Percentiles rank a stretch among this genome's conserved stretches.
Evolutionary conservation across 208 protist genomes (phyloP).

Genomic region (Strigomonas culicis): DNA sequence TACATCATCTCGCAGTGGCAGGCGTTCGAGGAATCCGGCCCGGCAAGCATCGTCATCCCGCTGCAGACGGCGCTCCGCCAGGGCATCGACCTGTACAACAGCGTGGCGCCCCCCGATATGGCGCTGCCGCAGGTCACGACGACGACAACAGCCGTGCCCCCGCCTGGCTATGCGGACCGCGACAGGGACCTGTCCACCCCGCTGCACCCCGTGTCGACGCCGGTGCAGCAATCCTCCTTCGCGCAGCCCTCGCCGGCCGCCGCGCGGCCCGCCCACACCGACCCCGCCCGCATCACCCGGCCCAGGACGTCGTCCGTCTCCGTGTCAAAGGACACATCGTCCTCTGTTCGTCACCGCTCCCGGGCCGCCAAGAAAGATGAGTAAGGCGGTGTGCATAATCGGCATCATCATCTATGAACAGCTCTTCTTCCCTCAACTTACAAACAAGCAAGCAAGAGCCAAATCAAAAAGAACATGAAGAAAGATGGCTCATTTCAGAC

Average conservation of each 20-base stretch:
- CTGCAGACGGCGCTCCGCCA: constrained; percentile 19
- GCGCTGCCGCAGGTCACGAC: neutral
- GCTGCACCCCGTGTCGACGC: neutral
- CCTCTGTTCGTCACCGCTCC: neutral
- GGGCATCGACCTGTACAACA: neutral
- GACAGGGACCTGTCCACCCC: neutral
- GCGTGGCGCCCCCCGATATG: neutral
- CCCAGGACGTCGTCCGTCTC: neutral
- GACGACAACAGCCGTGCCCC: neutral
- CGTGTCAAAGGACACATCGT: neutral
- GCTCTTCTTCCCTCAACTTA: too few species aligned
- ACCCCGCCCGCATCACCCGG: neutral
- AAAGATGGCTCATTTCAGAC: too few species aligned
- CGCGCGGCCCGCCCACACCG: neutral
- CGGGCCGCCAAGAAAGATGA: neutral
- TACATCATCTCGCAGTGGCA: constrained; percentile 67
- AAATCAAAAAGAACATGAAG: too few species aligned
- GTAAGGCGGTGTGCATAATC: neutral
- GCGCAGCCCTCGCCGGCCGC: neutral
- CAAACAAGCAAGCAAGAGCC: too few species aligned
- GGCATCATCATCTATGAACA: too few species aligned
- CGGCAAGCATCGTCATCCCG: constrained; percentile 49
- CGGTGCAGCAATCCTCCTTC: neutral
- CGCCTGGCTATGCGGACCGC: neutral
- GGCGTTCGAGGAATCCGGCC: constrained; percentile 70